phyloP scores from a whole-genome alignment of 139 green algal species.

The Picochlorum sp. region DNA sequence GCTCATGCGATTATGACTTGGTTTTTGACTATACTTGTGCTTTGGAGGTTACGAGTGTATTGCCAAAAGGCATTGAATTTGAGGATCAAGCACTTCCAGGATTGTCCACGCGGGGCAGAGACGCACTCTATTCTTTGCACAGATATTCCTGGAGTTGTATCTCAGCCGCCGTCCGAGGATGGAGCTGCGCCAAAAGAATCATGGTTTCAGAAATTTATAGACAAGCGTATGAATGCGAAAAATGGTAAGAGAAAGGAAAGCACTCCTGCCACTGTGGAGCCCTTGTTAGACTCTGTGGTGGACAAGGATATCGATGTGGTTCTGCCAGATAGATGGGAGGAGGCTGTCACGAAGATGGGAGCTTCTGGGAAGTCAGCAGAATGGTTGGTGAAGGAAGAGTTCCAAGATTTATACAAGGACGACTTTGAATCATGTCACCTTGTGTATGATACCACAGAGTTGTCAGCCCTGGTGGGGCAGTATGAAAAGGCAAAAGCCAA shows the following conservation, averaged over 20 bases:
- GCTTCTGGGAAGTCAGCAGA: background rate
- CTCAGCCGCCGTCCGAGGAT: background rate
- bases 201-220: background rate
- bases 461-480: background rate
- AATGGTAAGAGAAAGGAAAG: background rate
- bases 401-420: constrained; percentile 1
- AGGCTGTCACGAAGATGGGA: constrained; percentile 3
- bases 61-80: constrained; percentile 5
- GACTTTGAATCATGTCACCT: background rate
- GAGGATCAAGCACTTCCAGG: background rate
- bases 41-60: background rate
- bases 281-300: background rate
- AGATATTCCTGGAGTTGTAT: constrained; percentile 2
- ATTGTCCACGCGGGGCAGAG: background rate
- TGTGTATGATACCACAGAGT: background rate
- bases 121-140: background rate
- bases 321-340: constrained; percentile 10
- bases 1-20: constrained; percentile 5
- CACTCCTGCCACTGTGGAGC: background rate
- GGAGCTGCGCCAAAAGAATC: no score
- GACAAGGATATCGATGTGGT: background rate
- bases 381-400: background rate
- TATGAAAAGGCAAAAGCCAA: background rate
- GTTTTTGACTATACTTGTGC: background rate
- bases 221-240: background rate